Percentiles rank a stretch among this genome's conserved stretches.
These are phyloP conservation scores for Exophiala bonariae DNA, from an alignment of 2,329 filamentous ascomycete species.

Conservation along the genomic window DNA sequence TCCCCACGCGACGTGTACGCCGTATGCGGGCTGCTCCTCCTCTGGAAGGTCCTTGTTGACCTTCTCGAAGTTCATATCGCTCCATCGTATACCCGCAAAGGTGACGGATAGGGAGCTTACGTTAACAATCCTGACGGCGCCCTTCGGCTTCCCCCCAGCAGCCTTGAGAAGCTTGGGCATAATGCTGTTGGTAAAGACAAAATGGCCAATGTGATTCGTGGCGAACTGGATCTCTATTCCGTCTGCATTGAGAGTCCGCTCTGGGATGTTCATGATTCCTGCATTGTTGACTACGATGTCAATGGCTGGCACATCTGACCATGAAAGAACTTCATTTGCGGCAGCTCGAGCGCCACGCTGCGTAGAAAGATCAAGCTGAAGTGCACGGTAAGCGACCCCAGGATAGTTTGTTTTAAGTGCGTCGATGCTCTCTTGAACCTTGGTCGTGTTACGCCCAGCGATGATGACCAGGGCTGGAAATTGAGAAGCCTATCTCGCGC, in stretches of 20 bases:
- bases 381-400: conserved; percentile 26
- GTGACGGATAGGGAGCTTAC: conserved; percentile 30
- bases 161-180: conserved; percentile 35
- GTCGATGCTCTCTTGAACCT: conserved; percentile 33
- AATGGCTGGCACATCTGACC: conserved; percentile 31
- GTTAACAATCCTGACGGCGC: conserved; percentile 30
- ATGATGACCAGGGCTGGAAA: conserved; percentile 40
- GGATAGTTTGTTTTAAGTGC: conserved; percentile 27
- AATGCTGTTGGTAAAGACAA: conserved; percentile 41
- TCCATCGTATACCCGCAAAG: conserved; percentile 34
- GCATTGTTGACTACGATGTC: conserved; percentile 47
- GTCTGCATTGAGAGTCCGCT: conserved; percentile 28
- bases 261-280: conserved; percentile 37
- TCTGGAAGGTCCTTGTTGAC: conserved; percentile 22
- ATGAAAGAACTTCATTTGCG: conserved; percentile 32
- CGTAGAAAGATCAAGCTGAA: conserved; percentile 38
- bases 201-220: conserved; percentile 40
- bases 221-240: conserved; percentile 40
- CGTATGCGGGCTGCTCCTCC: conserved; percentile 19
- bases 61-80: conserved; percentile 36
- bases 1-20: conserved; percentile 5
- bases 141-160: conserved; percentile 15
- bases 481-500: conserved; percentile 26
- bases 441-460: conserved; percentile 37
- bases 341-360: conserved; percentile 33